Evolutionary conservation across 139 green algal species (phyloP).

Genomic region (Chlamydomonas schloesseri): DNA sequence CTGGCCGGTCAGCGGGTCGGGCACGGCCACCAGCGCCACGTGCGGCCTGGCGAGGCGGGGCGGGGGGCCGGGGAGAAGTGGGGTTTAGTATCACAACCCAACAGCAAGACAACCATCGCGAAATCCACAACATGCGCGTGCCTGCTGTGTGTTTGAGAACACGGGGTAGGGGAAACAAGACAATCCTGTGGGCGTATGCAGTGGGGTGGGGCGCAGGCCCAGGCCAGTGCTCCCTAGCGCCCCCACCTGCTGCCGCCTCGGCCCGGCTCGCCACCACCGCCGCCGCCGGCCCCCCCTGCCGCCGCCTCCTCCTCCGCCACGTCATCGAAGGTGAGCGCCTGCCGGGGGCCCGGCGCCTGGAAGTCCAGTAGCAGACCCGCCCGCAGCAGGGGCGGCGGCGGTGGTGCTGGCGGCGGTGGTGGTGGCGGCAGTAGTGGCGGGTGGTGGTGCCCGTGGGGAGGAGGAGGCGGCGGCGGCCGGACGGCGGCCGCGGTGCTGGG

Average conservation of each 20-base stretch:
- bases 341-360: neutral
- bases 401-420: neutral
- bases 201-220: no score
- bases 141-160: no score
- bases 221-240: no score
- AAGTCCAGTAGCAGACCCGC: constrained; percentile 21
- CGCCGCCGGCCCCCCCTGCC: neutral
- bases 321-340: constrained; percentile 9
- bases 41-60: neutral
- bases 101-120: no score
- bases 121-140: no score
- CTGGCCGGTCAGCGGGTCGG: constrained; percentile 25
- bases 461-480: no score
- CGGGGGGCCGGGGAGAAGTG: neutral
- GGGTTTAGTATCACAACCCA: no score
- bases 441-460: neutral
- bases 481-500: neutral
- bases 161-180: no score
- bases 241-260: no score
- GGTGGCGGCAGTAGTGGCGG: no score
- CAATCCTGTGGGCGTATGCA: no score
- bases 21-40: constrained; percentile 9
- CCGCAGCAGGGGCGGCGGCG: neutral
- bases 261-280: no score
- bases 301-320: neutral